Base-by-base conservation (phyloP, 75 land plant genomes). In the Sequoiadendron giganteum region DNA sequence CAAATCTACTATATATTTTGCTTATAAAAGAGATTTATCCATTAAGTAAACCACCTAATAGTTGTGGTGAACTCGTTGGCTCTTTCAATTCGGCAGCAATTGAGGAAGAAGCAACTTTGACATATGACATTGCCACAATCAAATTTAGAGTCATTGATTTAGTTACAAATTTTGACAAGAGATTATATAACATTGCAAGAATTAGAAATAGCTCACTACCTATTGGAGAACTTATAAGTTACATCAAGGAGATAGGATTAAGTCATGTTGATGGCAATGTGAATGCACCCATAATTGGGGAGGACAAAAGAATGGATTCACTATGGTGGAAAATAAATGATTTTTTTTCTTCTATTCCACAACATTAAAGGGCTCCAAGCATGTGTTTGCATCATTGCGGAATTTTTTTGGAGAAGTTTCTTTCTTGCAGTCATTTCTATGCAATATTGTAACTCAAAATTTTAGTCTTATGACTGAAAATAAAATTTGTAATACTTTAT, bases 111-210 rank as follows among this genome's bases (percentile, higher is more conserved):
- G 97, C 96, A 18, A 96, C 97, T 0, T 94, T 93, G 81, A 95
- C 96, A 40, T 96, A 96, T 78, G 97, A 96, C 93, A 93, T 95
- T 25, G 97, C 97, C 32, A 96, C 96, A 19, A 96, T 96, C 48
- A 96, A 96, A 85, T 96, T 93, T 91, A 89, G 96, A 19, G 96
- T 95, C 1, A 87, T 93, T 32, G 93, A 93, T 52, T 96, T 95
- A 3, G 96, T 95, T 1, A 95, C 95, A 13, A 95, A 95, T 90
- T 96, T 95, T 77, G 97, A 96, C 72, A 94, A 94, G 91, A 96
- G 91, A 87, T 61, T 94, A 39, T 96, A 96, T 87, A 93, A 96
- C 45, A 93, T 95, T 30, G 92, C 92, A 19, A 89, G 89, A 88
- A 95, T 95, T n/a, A 68, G 7, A 79, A 40, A 2, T 48, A 1